phyloP scores from a whole-genome alignment of 805 yeast species.

The Ogataea corticis region DNA sequence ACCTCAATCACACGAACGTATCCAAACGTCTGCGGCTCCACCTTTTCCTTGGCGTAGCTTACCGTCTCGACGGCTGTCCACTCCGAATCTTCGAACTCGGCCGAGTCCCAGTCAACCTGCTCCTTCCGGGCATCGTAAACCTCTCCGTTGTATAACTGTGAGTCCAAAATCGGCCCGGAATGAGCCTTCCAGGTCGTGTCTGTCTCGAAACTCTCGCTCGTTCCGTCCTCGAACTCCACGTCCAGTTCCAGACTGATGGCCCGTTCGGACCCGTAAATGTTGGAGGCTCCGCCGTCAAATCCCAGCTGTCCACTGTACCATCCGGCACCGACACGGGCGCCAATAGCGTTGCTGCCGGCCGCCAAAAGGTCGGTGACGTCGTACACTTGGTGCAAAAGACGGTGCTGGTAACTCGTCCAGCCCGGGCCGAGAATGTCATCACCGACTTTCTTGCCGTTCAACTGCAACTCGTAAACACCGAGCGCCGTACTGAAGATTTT shows the following conservation, averaged over 20 bases:
- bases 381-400: constrained; percentile 24
- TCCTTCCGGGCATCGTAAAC: constrained; percentile 25
- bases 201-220: constrained; percentile 13
- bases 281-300: constrained; percentile 25
- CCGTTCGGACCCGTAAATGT: constrained; percentile 24
- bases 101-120: constrained; percentile 18
- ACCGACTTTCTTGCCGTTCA: constrained; percentile 25
- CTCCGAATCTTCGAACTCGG: constrained; percentile 5
- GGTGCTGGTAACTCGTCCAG: constrained; percentile 28
- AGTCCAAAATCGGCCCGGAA: constrained; percentile 21
- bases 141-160: constrained; percentile 31
- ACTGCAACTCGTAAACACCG: constrained; percentile 26
- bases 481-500: constrained; percentile 25
- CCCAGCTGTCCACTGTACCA: constrained; percentile 30
- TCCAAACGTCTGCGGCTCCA: constrained; percentile 18
- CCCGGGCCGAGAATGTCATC: constrained; percentile 27
- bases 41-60: constrained; percentile 2
- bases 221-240: constrained; percentile 19
- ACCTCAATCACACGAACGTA: constrained; percentile 15
- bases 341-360: constrained; percentile 18
- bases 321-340: constrained; percentile 27
- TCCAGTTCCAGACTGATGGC: constrained; percentile 23
- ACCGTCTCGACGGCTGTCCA: constrained; percentile 13
- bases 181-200: constrained; percentile 22
- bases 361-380: constrained; percentile 19